A percentile compares a stretch with the other conserved stretches of the same genome.
Conservation (phyloP, 139 green algal genomes). For the Micractinium sp. region DNA sequence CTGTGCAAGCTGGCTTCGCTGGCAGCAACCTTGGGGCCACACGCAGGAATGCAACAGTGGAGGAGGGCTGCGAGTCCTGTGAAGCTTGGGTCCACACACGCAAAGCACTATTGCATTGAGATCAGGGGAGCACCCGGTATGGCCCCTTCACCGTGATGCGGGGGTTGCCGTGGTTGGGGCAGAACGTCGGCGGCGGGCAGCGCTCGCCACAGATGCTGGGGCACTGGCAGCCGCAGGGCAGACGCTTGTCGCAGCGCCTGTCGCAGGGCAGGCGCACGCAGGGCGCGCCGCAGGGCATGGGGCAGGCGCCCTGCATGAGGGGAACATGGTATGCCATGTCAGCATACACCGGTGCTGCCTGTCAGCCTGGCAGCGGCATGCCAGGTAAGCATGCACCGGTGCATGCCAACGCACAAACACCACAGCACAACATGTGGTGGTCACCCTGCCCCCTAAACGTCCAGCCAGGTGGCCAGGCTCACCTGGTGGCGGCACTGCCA, state of each 20-base stretch:
- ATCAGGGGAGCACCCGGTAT: no score
- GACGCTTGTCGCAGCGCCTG: conserved; percentile 53
- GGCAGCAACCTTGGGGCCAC: no score
- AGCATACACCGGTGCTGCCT: no score
- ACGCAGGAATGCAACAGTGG: no score
- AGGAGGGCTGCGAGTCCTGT: no score
- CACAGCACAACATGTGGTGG: not conserved
- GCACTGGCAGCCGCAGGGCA: conserved; percentile 66
- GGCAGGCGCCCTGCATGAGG: conserved; percentile 57
- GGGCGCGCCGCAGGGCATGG: conserved; percentile 68
- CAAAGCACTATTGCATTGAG: no score
- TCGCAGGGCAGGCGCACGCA: conserved; percentile 76
- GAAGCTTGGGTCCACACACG: no score
- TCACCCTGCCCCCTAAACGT: no score
- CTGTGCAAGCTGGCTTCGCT: no score
- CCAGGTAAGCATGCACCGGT: not conserved
- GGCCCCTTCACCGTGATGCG: not conserved
- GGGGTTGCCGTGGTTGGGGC: not conserved
- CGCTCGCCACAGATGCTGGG: conserved; percentile 62
- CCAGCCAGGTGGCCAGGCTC: not conserved
- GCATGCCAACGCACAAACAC: not conserved
- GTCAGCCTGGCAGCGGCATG: no score
- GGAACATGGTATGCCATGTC: no score
- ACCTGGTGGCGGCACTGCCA: conserved; percentile 7
- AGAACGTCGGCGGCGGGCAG: conserved; percentile 50